A percentile compares a stretch with the other conserved stretches of the same genome.
Conservation (phyloP, 192 early-diverging fungal genomes). For the Phycomyces nitens region DNA sequence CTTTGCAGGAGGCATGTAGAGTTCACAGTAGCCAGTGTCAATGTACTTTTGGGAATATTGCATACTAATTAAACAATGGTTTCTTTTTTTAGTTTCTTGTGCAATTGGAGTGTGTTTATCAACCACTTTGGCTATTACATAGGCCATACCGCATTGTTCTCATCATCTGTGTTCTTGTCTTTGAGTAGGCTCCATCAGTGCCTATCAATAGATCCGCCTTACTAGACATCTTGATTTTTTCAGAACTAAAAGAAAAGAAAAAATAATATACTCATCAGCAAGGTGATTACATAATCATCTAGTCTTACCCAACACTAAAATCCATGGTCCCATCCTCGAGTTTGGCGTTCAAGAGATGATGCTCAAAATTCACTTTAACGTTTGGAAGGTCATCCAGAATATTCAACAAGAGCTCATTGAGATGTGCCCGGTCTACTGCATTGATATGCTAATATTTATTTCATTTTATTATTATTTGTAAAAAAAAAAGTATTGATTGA, state of each 20-base stretch:
- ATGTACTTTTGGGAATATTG: constrained; percentile 89
- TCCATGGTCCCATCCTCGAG: constrained; percentile 62
- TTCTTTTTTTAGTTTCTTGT: too few species aligned
- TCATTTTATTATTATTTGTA: not conserved
- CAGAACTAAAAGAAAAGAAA: constrained; percentile 25
- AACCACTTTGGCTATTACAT: too few species aligned
- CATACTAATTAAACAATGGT: too few species aligned
- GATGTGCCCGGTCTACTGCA: constrained; percentile 80
- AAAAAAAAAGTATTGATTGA: too few species aligned
- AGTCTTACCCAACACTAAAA: constrained; percentile 44
- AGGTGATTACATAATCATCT: too few species aligned
- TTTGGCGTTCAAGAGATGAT: constrained; percentile 64
- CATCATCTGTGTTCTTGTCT: constrained; percentile 80
- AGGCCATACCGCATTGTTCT: constrained; percentile 61
- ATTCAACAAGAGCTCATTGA: constrained; percentile 80
- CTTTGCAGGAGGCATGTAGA: constrained; percentile 72
- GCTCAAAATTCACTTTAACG: constrained; percentile 75
- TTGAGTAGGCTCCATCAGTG: constrained; percentile 85
- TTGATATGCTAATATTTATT: constrained; percentile 76
- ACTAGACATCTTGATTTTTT: constrained; percentile 29
- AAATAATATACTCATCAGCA: too few species aligned
- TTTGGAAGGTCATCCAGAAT: constrained; percentile 62
- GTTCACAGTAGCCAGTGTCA: constrained; percentile 87
- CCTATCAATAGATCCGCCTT: constrained; percentile 81
- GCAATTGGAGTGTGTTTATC: too few species aligned